A percentile compares a stretch with the other conserved stretches of the same genome.
Conservation (phyloP, 176 grass and related monocot species). For the Avena atlantica region DNA sequence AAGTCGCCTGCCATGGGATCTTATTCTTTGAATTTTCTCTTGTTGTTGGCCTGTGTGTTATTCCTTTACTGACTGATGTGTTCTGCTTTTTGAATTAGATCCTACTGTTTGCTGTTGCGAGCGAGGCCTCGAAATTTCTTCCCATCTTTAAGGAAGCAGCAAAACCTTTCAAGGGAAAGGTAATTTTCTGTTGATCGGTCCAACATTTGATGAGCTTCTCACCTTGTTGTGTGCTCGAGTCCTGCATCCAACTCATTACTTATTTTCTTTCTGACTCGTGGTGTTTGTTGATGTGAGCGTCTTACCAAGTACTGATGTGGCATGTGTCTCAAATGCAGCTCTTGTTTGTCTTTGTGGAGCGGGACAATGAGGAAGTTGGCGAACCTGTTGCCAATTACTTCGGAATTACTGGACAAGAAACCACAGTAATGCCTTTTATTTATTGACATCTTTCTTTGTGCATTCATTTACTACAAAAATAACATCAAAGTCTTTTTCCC, state of each 20-base stretch:
- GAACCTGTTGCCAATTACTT: constrained; percentile 94
- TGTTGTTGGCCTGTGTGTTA: not conserved
- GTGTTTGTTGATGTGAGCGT: not conserved
- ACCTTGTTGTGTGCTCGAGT: constrained; percentile 26
- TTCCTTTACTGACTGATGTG: constrained; percentile 26
- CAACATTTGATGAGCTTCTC: constrained; percentile 6
- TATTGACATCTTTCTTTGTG: not conserved
- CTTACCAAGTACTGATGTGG: constrained; percentile 10
- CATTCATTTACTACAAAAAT: not conserved
- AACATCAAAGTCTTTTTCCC: no score
- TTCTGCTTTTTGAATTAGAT: constrained; percentile 51
- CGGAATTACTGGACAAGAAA: constrained; percentile 70
- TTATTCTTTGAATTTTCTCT: constrained; percentile 14
- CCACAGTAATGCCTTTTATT: constrained; percentile 53
- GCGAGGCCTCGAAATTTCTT: constrained; percentile 60
- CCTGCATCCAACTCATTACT: not conserved
- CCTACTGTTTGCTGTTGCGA: constrained; percentile 85
- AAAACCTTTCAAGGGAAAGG: constrained; percentile 92
- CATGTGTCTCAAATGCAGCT: constrained; percentile 54
- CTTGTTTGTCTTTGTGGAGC: constrained; percentile 92
- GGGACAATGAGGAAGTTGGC: constrained; percentile 80
- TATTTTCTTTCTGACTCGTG: not conserved
- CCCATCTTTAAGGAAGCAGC: constrained; percentile 82
- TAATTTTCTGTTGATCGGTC: constrained; percentile 38
- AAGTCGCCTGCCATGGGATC: not conserved